Percentiles rank a stretch among this genome's conserved stretches.
phyloP scores from a whole-genome alignment of 2,329 filamentous ascomycete species.

The Fusarium foetens region DNA sequence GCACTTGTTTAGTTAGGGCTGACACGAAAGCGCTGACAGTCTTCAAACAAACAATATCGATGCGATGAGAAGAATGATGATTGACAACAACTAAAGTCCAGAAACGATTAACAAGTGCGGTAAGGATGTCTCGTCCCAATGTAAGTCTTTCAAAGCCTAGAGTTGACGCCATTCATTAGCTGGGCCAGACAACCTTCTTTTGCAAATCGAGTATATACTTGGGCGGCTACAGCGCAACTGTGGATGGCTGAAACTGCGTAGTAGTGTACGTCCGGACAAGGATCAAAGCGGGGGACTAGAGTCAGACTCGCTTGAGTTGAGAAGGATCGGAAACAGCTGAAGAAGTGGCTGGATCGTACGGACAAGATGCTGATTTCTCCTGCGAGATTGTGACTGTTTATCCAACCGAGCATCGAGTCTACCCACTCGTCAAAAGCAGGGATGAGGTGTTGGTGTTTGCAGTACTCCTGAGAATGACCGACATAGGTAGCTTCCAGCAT shows the following conservation, averaged over 20 bases:
- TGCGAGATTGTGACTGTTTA: background rate
- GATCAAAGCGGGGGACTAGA: slow-evolving; percentile 8
- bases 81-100: background rate
- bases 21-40: background rate
- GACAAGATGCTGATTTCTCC: background rate
- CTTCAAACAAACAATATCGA: background rate
- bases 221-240: slow-evolving; percentile 40
- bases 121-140: slow-evolving; percentile 4
- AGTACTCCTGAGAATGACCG: slow-evolving; percentile 18
- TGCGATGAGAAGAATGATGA: slow-evolving; percentile 4
- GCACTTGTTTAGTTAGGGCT: slow-evolving; percentile 19
- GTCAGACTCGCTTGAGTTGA: background rate
- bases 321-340: background rate
- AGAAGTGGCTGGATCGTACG: background rate
- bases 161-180: slow-evolving; percentile 22
- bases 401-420: slow-evolving; percentile 15
- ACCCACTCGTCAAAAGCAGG: background rate
- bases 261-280: slow-evolving; percentile 26
- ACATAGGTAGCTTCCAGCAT: slow-evolving; percentile 10
- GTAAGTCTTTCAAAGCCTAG: slow-evolving; percentile 1
- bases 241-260: slow-evolving; percentile 33
- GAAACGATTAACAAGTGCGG: slow-evolving; percentile 15
- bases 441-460: slow-evolving; percentile 16
- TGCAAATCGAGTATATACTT: slow-evolving; percentile 16
- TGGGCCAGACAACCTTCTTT: slow-evolving; percentile 19